Base-by-base conservation (phyloP, 1,139 yeast species). In the Scheffersomyces segobiensis region DNA sequence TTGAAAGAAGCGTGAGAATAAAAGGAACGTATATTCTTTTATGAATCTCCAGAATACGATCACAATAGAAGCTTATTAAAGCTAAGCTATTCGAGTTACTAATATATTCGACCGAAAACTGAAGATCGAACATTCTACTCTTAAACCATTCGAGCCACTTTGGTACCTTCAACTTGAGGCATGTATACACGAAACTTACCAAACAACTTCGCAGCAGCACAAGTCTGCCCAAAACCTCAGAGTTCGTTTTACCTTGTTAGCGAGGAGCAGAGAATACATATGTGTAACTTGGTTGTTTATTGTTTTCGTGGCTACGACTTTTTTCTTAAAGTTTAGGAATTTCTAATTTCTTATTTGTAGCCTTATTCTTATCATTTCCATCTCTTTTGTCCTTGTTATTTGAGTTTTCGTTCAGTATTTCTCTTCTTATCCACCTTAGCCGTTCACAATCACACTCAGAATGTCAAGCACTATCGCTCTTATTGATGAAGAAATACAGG, bases 401-500 rank as follows among this genome's bases (percentile, higher is more conserved):
- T 10, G 42, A 32, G 8, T 32, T 10, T 6, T 24, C 32, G 32
- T 24, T 24, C 10, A 10, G 17, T 10, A 32, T 17, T 8, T 32
- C 42, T 32, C 42, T 32, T 32, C 17, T 32, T 12, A 2, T 32
- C 17, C 42, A 2, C 17, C 42, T 7, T 32, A 12, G 5, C 17
- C 17, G 14, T 10, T 4, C 42, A 12, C 39, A 26, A 26, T 26
- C 39, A 26, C 14, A 5, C 42, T 32, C 17, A 32, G 17, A 17
- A 48, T 48, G 50, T 14, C 50, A n/a, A 48, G 26, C 26, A 24
- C 50, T 12, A 24, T 24, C 21, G 50, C 50, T 24, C 24, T 66
- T 32, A 54, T 66, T 50, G 65, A 68, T 39, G 71, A 69, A 22
- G 81, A 78, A 63, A 70, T 77, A 39, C 63, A 60, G 22, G 68